Base-by-base conservation (phyloP, 805 yeast species). In the Lipomyces orientalis region DNA sequence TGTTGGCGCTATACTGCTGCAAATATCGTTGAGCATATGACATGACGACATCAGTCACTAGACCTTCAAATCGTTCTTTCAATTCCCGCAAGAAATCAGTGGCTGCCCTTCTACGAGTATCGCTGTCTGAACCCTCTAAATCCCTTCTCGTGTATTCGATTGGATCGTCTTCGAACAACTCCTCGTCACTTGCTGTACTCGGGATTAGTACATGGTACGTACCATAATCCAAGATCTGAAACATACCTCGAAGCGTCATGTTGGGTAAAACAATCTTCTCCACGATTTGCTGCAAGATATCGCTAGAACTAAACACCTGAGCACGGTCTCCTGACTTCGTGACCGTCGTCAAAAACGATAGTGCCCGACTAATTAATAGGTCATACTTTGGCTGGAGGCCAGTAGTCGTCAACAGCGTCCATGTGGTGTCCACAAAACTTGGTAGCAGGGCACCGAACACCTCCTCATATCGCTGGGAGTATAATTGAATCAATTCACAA, bases 151-250 rank as follows among this genome's bases (percentile, higher is more conserved):
- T 93, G 76, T 84, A 95, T 74, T 91, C 96, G 64, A 95, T 89
- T 49, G 99, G 99, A 76, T 95, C 99, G 79, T 95, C 99, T 79
- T 95, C 99, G 78, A 95, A 94, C 69, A 89, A 79, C 78, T 96
- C 99, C 75, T 91, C 92, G 76, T 95, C 99, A 1, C 90, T 83
- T 65, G 90, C 94, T 58, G 37, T 2, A 37, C 34, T 43, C 8
- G 22, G 10, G 16, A 9, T 43, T 19, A 43, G 49, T 43, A 16
- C 7, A 43, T 37, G n/a, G n/a, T n/a, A 16, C 16, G n/a, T n/a
- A 16, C 16, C 49, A n/a, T 34, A 57, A 31, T 5, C 4, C 16
- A 29, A 25, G 31, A 57, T n/a, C 7, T 29, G 29, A 31, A 33
- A 25, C 62, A 9, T 46, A 58, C 61, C n/a, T 75, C 98, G 87